phyloP scores from a whole-genome alignment of 129 eudicot species.

The Ambrosia artemisiifolia region DNA sequence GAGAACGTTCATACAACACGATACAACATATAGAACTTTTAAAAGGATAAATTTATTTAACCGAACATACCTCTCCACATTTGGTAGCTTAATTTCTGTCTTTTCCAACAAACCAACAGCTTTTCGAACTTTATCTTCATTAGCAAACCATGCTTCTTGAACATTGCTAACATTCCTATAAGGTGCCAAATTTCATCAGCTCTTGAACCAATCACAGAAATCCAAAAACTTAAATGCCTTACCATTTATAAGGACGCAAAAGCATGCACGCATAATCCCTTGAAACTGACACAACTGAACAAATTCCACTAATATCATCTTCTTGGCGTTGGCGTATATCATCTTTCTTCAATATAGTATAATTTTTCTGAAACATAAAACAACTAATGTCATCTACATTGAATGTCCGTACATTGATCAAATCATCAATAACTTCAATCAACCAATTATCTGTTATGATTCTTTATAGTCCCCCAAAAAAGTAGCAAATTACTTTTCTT shows the following conservation, averaged over 20 bases:
- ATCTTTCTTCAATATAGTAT: slow-evolving; percentile 53
- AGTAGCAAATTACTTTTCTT: background rate
- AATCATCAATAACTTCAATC: background rate
- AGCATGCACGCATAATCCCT: slow-evolving; percentile 61
- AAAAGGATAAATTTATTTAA: background rate
- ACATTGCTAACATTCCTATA: slow-evolving; percentile 72
- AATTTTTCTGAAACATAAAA: slow-evolving; percentile 53
- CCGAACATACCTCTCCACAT: slow-evolving; percentile 43
- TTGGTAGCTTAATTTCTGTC: slow-evolving; percentile 14
- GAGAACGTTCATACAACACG: background rate
- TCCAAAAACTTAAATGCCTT: background rate
- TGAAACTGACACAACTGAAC: slow-evolving; percentile 64
- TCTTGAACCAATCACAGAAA: background rate
- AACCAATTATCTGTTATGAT: background rate
- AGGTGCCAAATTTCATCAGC: background rate
- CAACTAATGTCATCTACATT: background rate
- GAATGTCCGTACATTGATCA: background rate
- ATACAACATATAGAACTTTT: background rate
- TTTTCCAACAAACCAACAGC: slow-evolving; percentile 28
- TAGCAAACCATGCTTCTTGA: slow-evolving; percentile 86
- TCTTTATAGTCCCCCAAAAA: background rate
- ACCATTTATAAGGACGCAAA: slow-evolving; percentile 75
- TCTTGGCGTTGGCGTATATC: slow-evolving; percentile 68
- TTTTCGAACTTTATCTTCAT: slow-evolving; percentile 47
- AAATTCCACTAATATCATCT: slow-evolving; percentile 54